These are phyloP conservation scores for Epicoccum sorghinum DNA, from an alignment of 2,329 filamentous ascomycete species.

Conservation along the genomic window DNA sequence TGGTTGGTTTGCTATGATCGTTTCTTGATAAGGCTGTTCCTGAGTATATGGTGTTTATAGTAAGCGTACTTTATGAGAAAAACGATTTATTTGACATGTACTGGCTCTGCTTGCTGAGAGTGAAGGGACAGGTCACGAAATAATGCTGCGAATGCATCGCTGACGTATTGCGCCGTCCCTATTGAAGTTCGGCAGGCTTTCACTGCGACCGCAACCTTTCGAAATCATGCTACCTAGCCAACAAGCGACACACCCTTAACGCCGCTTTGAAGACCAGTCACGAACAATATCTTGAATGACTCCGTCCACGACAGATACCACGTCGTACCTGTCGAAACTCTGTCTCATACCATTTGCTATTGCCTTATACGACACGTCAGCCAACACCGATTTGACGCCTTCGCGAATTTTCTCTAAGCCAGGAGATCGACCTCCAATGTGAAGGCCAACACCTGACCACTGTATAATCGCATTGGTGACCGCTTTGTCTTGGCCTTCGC, in stretches of 20 bases:
- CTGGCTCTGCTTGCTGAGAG: too few relatives aligned
- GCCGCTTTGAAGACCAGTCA: neutral
- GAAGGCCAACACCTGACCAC: neutral
- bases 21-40: too few relatives aligned
- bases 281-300: neutral
- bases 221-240: too few relatives aligned
- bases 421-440: neutral
- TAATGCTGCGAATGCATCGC: too few relatives aligned
- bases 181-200: too few relatives aligned
- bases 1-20: too few relatives aligned
- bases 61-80: too few relatives aligned
- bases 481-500: conserved; percentile 3
- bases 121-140: too few relatives aligned
- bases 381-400: neutral
- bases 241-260: neutral
- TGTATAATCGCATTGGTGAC: neutral
- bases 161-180: too few relatives aligned
- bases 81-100: too few relatives aligned
- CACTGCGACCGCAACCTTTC: neutral
- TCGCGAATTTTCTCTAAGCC: neutral
- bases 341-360: neutral
- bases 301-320: neutral
- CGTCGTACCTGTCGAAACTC: neutral
- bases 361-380: neutral
- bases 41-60: too few relatives aligned